These are phyloP conservation scores for Paramyrothecium sp. DNA, from an alignment of 2,329 filamentous ascomycete genomes.

Conservation along the genomic window DNA sequence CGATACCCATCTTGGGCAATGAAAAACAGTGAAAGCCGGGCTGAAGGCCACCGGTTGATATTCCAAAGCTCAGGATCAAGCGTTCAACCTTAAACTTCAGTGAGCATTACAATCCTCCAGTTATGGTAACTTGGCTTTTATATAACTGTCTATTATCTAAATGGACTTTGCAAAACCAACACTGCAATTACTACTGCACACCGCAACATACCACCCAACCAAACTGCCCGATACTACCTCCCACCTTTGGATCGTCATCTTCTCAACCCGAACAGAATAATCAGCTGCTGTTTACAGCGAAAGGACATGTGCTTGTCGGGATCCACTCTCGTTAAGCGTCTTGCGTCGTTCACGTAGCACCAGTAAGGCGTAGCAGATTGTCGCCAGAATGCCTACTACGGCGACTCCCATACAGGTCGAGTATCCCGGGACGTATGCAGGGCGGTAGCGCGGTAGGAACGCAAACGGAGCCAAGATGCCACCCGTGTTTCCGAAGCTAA, in stretches of 20 bases:
- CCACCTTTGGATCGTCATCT: neutral
- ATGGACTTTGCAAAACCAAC: neutral
- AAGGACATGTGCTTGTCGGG: neutral
- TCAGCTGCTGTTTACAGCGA: neutral
- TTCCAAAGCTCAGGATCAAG: no score
- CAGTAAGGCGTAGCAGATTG: neutral
- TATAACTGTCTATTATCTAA: neutral
- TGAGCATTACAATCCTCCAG: neutral
- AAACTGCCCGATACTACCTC: neutral
- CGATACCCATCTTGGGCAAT: neutral
- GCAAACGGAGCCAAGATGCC: conserved; percentile 8
- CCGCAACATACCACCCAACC: neutral
- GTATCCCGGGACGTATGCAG: conserved; percentile 3
- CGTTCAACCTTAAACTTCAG: no score
- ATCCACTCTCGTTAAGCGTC: neutral
- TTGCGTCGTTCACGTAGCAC: neutral
- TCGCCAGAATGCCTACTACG: neutral
- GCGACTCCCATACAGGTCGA: conserved; percentile 5
- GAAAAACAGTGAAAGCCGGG: neutral
- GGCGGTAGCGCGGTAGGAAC: conserved; percentile 1
- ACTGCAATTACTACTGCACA: neutral
- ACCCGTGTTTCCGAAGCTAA: conserved; percentile 7
- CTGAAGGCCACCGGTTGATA: neutral
- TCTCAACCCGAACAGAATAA: neutral
- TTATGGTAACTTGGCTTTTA: neutral